Conservation (phyloP, 768 basidiomycete species). For the Russula compacta region DNA sequence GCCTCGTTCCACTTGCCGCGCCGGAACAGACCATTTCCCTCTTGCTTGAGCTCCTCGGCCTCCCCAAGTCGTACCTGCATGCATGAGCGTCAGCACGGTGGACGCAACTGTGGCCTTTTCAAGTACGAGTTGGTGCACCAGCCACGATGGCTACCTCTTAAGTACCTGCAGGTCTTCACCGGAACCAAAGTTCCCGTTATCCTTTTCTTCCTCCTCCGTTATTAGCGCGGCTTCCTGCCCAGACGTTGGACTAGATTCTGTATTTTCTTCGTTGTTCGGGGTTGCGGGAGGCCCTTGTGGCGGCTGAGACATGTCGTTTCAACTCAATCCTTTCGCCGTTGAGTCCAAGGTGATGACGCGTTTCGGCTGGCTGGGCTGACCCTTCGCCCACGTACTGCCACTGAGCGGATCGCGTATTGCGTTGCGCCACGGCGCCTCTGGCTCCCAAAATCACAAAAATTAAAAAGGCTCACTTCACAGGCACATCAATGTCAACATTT, state of each 20-base stretch:
- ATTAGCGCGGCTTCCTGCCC: neutral
- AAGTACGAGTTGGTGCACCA: neutral
- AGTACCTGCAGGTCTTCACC: neutral
- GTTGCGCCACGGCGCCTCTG: too few species aligned
- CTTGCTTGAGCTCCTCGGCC: constrained; percentile 57
- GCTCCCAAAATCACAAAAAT: too few species aligned
- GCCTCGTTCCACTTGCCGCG: constrained; percentile 60
- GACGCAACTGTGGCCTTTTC: too few species aligned
- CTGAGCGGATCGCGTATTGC: too few species aligned
- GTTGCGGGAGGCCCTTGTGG: neutral
- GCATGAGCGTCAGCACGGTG: neutral
- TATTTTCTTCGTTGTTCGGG: neutral
- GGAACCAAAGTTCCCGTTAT: neutral
- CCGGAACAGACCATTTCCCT: constrained; percentile 71
- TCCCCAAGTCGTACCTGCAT: constrained; percentile 36
- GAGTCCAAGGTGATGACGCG: neutral
- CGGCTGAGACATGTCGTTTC: neutral
- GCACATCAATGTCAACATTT: neutral
- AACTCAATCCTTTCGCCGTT: neutral
- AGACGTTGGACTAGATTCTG: neutral
- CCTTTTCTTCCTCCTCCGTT: neutral
- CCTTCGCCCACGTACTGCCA: too few species aligned
- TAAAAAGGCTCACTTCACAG: too few species aligned
- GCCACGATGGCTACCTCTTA: too few species aligned
- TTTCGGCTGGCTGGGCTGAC: too few species aligned